These are phyloP conservation scores for Sesbania bispinosa DNA, from an alignment of 306 rosid genomes.

Conservation along the genomic window DNA sequence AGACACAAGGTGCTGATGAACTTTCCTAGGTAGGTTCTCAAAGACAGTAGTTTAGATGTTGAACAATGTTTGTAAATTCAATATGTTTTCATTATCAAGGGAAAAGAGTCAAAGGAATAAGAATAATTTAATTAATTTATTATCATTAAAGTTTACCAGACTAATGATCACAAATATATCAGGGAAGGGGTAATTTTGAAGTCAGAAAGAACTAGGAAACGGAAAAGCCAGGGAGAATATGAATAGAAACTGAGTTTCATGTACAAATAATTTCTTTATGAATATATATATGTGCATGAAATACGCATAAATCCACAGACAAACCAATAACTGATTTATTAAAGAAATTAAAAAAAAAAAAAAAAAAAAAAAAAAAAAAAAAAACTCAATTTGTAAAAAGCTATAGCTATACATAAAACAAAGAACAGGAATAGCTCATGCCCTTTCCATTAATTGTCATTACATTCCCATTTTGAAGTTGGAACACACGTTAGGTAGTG, in stretches of 20 bases:
- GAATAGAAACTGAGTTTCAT: conserved; percentile 17
- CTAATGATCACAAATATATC: not conserved
- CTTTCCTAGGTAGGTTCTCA: no score
- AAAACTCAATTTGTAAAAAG: not conserved
- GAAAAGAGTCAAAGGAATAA: not conserved
- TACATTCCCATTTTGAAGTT: conserved; percentile 66
- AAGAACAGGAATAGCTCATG: conserved; percentile 8
- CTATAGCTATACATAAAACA: conserved; percentile 28
- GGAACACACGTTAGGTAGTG: conserved; percentile 70
- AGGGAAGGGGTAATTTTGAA: not conserved
- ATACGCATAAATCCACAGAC: conserved; percentile 10
- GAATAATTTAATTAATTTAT: not conserved
- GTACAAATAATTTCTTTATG: conserved; percentile 28
- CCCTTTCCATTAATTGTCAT: conserved; percentile 25
- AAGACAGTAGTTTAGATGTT: no score
- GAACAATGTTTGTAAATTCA: not conserved
- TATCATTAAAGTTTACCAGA: not conserved
- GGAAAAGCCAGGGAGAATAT: not conserved
- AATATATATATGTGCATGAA: not conserved
- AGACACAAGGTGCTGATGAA: no score
- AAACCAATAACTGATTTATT: conserved; percentile 4
- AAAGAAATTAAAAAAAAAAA: not conserved
- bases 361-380: not conserved
- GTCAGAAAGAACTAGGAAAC: not conserved
- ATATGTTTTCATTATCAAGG: not conserved